Percentiles rank a stretch among this genome's conserved stretches.
Conservation (phyloP, 441 rosid genomes). For the Arabidopsis lyrata region DNA sequence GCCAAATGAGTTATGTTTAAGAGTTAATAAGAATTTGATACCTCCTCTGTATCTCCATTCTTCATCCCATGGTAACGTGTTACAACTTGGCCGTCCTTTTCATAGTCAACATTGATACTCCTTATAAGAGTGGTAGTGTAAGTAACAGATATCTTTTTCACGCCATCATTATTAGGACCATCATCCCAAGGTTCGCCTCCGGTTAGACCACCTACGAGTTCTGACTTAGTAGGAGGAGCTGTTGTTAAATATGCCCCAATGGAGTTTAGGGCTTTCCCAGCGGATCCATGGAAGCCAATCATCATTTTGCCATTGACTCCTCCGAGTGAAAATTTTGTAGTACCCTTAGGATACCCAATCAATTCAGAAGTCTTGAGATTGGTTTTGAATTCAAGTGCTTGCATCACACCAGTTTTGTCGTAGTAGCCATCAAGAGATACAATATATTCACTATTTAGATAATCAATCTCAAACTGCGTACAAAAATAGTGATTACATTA, state of each 20-base stretch:
- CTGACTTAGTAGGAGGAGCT: slow-evolving; percentile 23
- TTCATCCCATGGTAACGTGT: slow-evolving; percentile 35
- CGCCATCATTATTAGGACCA: slow-evolving; percentile 38
- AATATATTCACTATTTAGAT: neutral
- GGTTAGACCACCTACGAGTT: slow-evolving; percentile 28
- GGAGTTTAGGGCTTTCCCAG: slow-evolving; percentile 6
- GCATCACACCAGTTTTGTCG: neutral
- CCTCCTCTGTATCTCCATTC: slow-evolving; percentile 35
- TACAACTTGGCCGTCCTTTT: slow-evolving; percentile 35
- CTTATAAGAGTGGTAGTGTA: slow-evolving; percentile 15
- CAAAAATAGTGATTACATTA: neutral
- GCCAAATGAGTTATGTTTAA: neutral
- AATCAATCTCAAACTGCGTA: slow-evolving; percentile 34
- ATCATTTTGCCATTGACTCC: slow-evolving; percentile 15
- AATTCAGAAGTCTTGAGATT: slow-evolving; percentile 21
- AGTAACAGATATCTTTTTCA: slow-evolving; percentile 27
- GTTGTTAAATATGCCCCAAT: slow-evolving; percentile 32
- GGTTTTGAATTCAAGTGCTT: slow-evolving; percentile 37
- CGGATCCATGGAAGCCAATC: slow-evolving; percentile 34
- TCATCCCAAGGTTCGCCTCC: slow-evolving; percentile 38
- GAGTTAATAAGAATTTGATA: neutral
- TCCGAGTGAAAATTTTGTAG: slow-evolving; percentile 15
- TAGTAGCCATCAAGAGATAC: slow-evolving; percentile 29
- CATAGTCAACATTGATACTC: slow-evolving; percentile 30
- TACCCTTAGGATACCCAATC: slow-evolving; percentile 27